Base-by-base conservation (phyloP, 805 yeast species). In the Suhomyces kilbournensis region DNA sequence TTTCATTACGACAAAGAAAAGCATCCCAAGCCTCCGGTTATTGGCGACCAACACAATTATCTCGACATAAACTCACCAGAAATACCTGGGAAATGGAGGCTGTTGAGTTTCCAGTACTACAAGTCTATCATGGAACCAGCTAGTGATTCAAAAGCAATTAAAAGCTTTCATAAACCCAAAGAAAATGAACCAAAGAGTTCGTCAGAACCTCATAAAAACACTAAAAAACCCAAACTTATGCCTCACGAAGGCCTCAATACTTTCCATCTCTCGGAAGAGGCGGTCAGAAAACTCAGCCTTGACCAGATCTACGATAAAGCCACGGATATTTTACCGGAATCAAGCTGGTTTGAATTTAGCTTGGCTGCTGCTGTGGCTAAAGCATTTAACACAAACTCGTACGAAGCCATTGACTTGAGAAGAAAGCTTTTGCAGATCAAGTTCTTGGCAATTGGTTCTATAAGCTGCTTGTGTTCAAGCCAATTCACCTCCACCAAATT, bases 231-330 rank as follows among this genome's bases (percentile, higher is more conserved):
- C 10, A 19, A 40, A 20, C 34, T 35, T 14, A 22, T 14, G 25
- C 54, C 56, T 10, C 49, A 39, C 3, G 83, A 80, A 59, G 86
- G 85, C 2, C 65, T 88, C 35, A 75, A 77, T 25, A 73, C 77
- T 28, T 80, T 86, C 51, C 50, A 58, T 2, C 61, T 90, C 23
- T 60, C 77, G n/a, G 82, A 82, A 43, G 86, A 84, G 12, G 80
- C 81, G 7, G 77, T 90, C 26, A 72, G 77, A 19, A 79, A 79
- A 50, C 62, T 79, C 19, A 69, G 86, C 0, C 65, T 81, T 22
- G 85, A 84, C 56, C 88, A 87, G 61, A 76, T 88, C 17, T 84
- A 75, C 60, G 88, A 85, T 50, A 80, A 75, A 53, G 91, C 88
- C 3, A 63, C 72, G 55, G 79, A 74, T 35, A 68, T 67, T 9